Conservation (phyloP, 257 asterid species). For the Solanum microdontum region DNA sequence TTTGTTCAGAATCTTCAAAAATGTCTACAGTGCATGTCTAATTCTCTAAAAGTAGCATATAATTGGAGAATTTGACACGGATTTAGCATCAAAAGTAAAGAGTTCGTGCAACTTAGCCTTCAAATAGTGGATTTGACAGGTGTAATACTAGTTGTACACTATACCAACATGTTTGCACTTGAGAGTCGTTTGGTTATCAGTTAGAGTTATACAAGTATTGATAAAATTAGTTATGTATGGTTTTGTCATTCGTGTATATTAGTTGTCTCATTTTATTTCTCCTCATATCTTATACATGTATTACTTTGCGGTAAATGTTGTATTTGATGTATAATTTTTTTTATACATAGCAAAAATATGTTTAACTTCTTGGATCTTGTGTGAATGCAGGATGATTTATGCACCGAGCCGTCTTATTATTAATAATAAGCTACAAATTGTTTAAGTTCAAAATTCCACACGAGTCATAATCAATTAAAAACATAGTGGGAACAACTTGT, state of each 20-base stretch:
- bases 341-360: too few species aligned
- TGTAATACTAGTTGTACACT: neutral
- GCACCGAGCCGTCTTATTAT: neutral
- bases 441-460: neutral
- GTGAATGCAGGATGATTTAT: neutral
- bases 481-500: neutral
- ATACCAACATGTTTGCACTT: neutral
- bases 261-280: too few species aligned
- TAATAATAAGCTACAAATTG: neutral
- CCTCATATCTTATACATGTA: too few species aligned
- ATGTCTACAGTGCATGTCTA: accelerated
- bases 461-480: neutral
- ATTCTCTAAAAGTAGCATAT: neutral
- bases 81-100: accelerated
- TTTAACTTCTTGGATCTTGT: neutral
- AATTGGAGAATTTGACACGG: neutral
- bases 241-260: too few species aligned
- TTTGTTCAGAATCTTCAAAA: neutral
- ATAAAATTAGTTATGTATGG: too few species aligned
- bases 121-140: neutral
- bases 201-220: neutral
- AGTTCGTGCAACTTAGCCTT: neutral
- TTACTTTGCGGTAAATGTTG: too few species aligned
- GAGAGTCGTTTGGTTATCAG: neutral
- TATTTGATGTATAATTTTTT: too few species aligned